Base-by-base conservation (phyloP, 225 moss, liverwort and hornwort species). In the Rhytidiadelphus loreus region DNA sequence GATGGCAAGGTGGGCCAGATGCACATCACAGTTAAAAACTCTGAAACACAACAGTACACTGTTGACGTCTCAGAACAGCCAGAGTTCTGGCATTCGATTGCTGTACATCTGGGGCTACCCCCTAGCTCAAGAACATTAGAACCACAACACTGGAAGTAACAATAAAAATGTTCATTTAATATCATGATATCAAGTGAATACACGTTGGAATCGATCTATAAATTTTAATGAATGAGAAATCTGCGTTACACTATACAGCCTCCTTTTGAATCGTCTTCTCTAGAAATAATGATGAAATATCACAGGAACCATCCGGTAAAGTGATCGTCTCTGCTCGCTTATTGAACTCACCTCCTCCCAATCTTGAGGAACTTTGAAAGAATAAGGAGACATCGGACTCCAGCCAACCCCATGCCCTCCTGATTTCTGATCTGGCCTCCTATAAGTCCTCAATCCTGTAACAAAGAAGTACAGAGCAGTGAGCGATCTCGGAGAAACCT, bases 321-420 rank as follows among this genome's bases (percentile, higher is more conserved):
- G 88, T 53, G 88, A 92, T 81, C 92, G 87, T 77, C 90, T 91
- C 43, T 88, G 59, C 75, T 64, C 89, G 75, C 85, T 82, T 7
- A 86, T 85, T 77, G 74, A 93, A 91, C 94, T 93, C 91, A 96
- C 95, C 96, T 98, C 98, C 73, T 93, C 88, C 96, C 99, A 96
- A 90, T 96, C 96, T 79, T 90, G 92, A 77, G 97, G 93, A 78
- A 99, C 95, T 88, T 96, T 99, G 86, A 99, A 99, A 59, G 92
- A 95, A 86, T 99, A 99, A 44, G 99, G 99, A 68, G 93, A 85
- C 87, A 99, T 99, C 37, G 97, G 99, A 91, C 99, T 99, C 99
- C 99, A 99, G 32, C 99, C 99, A 29, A 97, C 99, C 16, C 99
- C 97, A 90, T 99, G 99, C 35, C 99, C 99, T 83, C 99, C 99